A percentile compares a stretch with the other conserved stretches of the same genome.
These are phyloP conservation scores for Pseudocohnilembus persalinus DNA, from an alignment of 169 alveolate species.

Conservation along the genomic window DNA sequence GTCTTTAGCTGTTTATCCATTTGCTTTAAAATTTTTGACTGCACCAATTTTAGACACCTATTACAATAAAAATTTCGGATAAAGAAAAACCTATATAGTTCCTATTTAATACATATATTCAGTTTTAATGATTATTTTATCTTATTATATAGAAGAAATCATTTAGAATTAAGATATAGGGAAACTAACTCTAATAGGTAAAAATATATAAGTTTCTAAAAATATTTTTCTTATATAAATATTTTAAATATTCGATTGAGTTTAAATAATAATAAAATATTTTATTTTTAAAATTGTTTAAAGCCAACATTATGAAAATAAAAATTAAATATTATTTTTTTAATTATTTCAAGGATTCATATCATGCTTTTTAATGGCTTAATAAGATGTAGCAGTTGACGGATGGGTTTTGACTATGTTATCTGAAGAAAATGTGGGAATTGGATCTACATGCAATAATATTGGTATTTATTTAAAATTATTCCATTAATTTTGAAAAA, in stretches of 20 bases:
- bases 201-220: too few species aligned
- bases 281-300: too few species aligned
- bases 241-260: too few species aligned
- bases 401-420: constrained; percentile 68
- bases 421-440: constrained; percentile 37
- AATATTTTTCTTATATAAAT: too few species aligned
- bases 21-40: constrained; percentile 45
- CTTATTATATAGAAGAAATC: constrained; percentile 16
- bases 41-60: constrained; percentile 56
- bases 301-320: too few species aligned
- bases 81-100: constrained; percentile 57
- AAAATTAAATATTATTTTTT: too few species aligned
- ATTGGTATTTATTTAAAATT: neutral
- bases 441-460: constrained; percentile 50
- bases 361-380: constrained; percentile 11
- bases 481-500: too few species aligned
- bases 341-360: constrained; percentile 9
- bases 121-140: neutral
- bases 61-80: constrained; percentile 46
- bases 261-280: too few species aligned
- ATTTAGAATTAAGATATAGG: constrained; percentile 8
- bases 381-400: constrained; percentile 67
- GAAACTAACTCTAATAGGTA: constrained; percentile 2
- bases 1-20: constrained; percentile 47
- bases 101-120: constrained; percentile 38